Evolutionary conservation across 1,284 basidiomycete genomes (phyloP).

Genomic region (Leucoagaricus sp.): DNA sequence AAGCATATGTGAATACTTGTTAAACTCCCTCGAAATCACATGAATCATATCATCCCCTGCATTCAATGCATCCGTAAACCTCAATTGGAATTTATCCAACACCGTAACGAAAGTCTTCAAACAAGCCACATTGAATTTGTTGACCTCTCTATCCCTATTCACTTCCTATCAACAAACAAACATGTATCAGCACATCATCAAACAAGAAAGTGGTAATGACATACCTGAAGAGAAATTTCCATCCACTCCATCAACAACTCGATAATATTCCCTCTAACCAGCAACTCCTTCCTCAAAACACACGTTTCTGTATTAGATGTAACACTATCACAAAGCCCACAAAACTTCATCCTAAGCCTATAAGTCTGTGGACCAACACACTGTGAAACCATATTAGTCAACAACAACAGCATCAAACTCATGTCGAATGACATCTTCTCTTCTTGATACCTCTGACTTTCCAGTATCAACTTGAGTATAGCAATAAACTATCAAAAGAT

Average conservation of each 20-base stretch:
- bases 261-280: constrained; percentile 68
- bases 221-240: constrained; percentile 44
- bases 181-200: background rate
- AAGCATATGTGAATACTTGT: constrained; percentile 71
- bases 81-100: constrained; percentile 76
- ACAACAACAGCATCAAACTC: constrained; percentile 60
- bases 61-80: constrained; percentile 53
- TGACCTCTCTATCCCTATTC: background rate
- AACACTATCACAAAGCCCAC: constrained; percentile 69
- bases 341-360: constrained; percentile 78
- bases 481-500: constrained; percentile 73
- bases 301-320: constrained; percentile 64
- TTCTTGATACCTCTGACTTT: constrained; percentile 65
- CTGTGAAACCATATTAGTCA: constrained; percentile 69
- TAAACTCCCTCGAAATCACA: constrained; percentile 76
- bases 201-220: constrained; percentile 20
- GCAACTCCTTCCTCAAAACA: constrained; percentile 65
- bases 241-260: constrained; percentile 82
- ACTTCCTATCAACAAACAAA: background rate
- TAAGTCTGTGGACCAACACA: constrained; percentile 56
- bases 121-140: constrained; percentile 74
- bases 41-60: constrained; percentile 69
- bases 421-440: constrained; percentile 74
- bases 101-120: constrained; percentile 73
- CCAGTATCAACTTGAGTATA: constrained; percentile 75